These are phyloP conservation scores for Leersia perrieri DNA, from an alignment of 176 grass and related monocot genomes.

Conservation along the genomic window DNA sequence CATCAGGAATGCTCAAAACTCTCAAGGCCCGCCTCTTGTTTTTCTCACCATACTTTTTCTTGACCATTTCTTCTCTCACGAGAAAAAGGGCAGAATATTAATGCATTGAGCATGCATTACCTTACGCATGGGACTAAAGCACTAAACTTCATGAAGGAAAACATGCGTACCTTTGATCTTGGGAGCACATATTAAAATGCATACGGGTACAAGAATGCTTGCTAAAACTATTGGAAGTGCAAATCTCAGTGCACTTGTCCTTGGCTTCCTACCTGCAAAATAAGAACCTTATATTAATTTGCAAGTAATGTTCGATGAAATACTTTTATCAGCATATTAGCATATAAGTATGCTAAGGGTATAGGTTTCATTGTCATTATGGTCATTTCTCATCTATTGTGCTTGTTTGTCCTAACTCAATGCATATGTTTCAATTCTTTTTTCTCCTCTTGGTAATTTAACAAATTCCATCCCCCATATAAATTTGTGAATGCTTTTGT, in stretches of 20 bases:
- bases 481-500: too few species aligned
- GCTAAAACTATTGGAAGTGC: background rate
- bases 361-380: too few species aligned
- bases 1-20: background rate
- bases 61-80: background rate
- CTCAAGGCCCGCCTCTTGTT: background rate
- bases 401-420: too few species aligned
- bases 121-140: background rate
- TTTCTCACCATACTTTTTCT: background rate
- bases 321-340: too few species aligned
- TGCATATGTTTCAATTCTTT: too few species aligned
- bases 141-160: background rate
- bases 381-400: too few species aligned
- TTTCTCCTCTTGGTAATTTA: too few species aligned
- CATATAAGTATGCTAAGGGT: too few species aligned
- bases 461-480: too few species aligned
- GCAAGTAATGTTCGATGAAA: background rate
- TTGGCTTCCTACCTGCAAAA: background rate
- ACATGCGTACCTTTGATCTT: conserved; percentile 9
- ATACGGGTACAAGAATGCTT: background rate
- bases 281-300: background rate
- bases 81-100: background rate
- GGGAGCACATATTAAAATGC: background rate
- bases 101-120: background rate
- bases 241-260: background rate